These are phyloP conservation scores for Fragaria nilgerrensis DNA, from an alignment of 306 rosid genomes.

Conservation along the genomic window DNA sequence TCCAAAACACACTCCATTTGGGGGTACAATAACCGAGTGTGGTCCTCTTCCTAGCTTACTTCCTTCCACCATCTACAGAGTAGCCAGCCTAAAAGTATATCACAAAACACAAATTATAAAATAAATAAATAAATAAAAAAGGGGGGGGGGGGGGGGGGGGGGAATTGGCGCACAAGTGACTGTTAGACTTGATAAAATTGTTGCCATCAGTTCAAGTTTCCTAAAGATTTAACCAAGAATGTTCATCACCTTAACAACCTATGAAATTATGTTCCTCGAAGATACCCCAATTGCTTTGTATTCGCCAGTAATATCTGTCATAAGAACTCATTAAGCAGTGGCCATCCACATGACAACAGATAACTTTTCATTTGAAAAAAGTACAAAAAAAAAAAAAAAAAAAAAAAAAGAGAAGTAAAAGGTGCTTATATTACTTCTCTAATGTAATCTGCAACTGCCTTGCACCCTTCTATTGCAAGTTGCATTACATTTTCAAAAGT, in stretches of 20 bases:
- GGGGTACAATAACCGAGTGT: conserved; percentile 50
- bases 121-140: no score
- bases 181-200: not conserved
- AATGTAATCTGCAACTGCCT: conserved; percentile 77
- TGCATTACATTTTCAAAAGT: conserved; percentile 80
- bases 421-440: conserved; percentile 51
- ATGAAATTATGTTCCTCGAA: conserved; percentile 47
- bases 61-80: conserved; percentile 69
- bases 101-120: not conserved
- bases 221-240: not conserved
- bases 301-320: conserved; percentile 67
- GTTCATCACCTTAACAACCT: conserved; percentile 14
- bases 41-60: conserved; percentile 73
- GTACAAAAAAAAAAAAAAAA: not conserved
- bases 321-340: not conserved
- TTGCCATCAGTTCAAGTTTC: not conserved
- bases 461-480: conserved; percentile 91
- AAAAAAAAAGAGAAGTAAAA: not conserved
- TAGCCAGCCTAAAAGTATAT: conserved; percentile 40
- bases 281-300: conserved; percentile 70
- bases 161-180: not conserved
- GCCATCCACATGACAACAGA: not conserved
- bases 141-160: no score
- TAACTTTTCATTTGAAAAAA: not conserved
- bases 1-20: conserved; percentile 71